Percentiles rank a stretch among this genome's conserved stretches.
These are phyloP conservation scores for Cryphonectria japonica DNA, from an alignment of 2,329 filamentous ascomycete species.

Conservation along the genomic window DNA sequence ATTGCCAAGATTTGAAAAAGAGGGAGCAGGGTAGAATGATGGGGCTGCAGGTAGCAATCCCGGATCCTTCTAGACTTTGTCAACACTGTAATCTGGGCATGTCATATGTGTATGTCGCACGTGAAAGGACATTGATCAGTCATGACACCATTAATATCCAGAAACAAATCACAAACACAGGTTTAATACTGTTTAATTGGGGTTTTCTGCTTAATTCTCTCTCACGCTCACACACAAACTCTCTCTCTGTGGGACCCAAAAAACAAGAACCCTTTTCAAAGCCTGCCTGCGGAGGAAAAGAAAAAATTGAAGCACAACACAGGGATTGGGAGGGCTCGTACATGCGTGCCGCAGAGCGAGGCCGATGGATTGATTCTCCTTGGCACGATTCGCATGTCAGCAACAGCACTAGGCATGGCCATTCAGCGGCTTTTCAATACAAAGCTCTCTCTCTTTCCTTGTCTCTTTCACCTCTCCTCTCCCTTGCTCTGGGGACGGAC, in stretches of 20 bases:
- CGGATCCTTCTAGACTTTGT: not conserved
- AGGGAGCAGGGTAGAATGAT: not conserved
- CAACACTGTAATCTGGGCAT: not conserved
- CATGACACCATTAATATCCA: not conserved
- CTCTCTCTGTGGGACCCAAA: not conserved
- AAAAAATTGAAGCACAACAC: not conserved
- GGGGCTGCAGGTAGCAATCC: not conserved
- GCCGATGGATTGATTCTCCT: not conserved
- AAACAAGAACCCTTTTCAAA: not conserved
- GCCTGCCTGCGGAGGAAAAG: not conserved
- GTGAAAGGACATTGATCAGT: not conserved
- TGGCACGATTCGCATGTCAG: not conserved
- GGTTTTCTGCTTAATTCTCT: not conserved
- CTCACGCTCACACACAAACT: not conserved
- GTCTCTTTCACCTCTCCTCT: not conserved
- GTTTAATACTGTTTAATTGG: conserved; percentile 9
- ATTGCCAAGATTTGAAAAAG: conserved; percentile 52
- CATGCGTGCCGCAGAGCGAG: conserved; percentile 10
- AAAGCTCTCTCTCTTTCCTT: not conserved
- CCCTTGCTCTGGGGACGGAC: not conserved
- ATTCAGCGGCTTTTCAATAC: not conserved
- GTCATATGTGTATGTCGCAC: not conserved
- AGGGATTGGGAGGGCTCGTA: not conserved
- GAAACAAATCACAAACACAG: not conserved
- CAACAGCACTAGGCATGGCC: not conserved